These are phyloP conservation scores for Cyclanthera cordifolia DNA, from an alignment of 306 rosid species.

Conservation along the genomic window DNA sequence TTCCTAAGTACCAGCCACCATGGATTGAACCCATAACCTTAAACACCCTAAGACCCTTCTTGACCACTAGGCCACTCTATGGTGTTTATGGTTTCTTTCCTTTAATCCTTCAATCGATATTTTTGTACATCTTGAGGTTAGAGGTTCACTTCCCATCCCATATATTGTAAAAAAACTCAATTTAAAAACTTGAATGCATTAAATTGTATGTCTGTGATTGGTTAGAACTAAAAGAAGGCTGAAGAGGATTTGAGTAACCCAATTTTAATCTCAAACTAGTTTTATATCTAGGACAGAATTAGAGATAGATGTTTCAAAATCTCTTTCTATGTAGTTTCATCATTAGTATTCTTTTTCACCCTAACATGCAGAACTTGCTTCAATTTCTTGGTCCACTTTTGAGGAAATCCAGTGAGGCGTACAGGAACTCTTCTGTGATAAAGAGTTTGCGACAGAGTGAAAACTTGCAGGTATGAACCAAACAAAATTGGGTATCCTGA, in stretches of 20 bases:
- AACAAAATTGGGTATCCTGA: conserved; percentile 1
- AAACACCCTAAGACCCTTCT: no score
- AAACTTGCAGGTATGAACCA: conserved; percentile 65
- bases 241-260: background rate
- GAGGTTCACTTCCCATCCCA: no score
- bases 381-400: conserved; percentile 90
- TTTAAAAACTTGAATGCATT: background rate
- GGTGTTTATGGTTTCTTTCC: background rate
- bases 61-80: no score
- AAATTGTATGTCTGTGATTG: background rate
- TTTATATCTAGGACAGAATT: background rate
- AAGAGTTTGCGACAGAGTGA: conserved; percentile 87
- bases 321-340: background rate
- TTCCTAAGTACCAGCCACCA: no score
- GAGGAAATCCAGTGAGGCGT: conserved; percentile 80
- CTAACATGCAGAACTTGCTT: conserved; percentile 59
- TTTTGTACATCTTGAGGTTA: no score
- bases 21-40: no score
- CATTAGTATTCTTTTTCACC: background rate
- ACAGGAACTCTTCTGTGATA: conserved; percentile 76
- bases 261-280: background rate
- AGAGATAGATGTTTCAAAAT: background rate
- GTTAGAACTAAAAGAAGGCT: background rate
- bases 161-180: no score
- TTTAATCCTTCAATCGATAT: no score